Percentiles rank a stretch among this genome's conserved stretches.
phyloP scores from a whole-genome alignment of 2,329 filamentous ascomycete genomes.

The Cladorrhinum sp. region DNA sequence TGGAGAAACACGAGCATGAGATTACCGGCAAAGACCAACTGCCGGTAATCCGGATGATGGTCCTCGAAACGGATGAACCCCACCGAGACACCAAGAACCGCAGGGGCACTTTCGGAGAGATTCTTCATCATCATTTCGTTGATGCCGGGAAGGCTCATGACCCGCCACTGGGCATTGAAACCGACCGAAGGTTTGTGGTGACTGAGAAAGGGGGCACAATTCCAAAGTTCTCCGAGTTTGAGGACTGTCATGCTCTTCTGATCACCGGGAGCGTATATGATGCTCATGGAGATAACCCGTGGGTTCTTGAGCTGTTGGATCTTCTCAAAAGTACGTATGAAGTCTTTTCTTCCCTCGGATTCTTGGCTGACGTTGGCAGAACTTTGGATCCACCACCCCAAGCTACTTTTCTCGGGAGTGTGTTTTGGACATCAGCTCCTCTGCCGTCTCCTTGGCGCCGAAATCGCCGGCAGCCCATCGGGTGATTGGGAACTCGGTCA shows the following conservation, averaged over 20 bases:
- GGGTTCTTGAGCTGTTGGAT: constrained; percentile 69
- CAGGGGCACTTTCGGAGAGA: constrained; percentile 53
- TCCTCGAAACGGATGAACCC: constrained; percentile 57
- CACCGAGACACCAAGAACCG: constrained; percentile 49
- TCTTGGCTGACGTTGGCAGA: constrained; percentile 31
- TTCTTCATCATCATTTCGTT: constrained; percentile 50
- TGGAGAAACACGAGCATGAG: not conserved
- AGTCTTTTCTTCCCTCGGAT: not conserved
- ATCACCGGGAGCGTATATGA: constrained; percentile 69
- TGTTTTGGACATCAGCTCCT: constrained; percentile 83
- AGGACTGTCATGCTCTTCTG: constrained; percentile 69
- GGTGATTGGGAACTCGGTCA: constrained; percentile 74
- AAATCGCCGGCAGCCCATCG: constrained; percentile 60
- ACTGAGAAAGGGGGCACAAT: constrained; percentile 46
- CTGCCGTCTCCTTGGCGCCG: constrained; percentile 63
- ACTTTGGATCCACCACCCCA: constrained; percentile 47
- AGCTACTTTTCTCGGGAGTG: constrained; percentile 63
- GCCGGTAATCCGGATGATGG: constrained; percentile 40
- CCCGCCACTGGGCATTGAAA: constrained; percentile 53
- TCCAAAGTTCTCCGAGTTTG: constrained; percentile 48
- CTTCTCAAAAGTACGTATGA: constrained; percentile 41
- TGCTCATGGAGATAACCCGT: constrained; percentile 66
- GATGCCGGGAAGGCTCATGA: constrained; percentile 50
- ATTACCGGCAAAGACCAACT: not conserved
- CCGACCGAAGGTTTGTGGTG: constrained; percentile 54